Conservation (phyloP, 306 rosid species). For the Acacia melanoxylon region DNA sequence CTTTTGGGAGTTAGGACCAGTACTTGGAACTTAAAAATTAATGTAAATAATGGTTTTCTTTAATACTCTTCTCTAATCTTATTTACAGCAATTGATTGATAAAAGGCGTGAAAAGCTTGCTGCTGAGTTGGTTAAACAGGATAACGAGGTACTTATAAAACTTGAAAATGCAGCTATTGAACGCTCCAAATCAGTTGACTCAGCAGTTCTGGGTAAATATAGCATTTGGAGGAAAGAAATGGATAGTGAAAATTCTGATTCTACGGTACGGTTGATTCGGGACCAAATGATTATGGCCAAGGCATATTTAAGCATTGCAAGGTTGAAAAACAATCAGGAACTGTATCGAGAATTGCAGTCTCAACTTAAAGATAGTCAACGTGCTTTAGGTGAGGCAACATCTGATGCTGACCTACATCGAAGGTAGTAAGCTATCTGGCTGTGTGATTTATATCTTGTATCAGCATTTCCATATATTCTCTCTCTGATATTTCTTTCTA, state of each 20-base stretch:
- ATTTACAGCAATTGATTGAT: slow-evolving; percentile 81
- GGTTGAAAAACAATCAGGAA: slow-evolving; percentile 63
- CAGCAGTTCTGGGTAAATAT: slow-evolving; percentile 87
- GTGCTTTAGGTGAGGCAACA: slow-evolving; percentile 77
- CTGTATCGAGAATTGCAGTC: slow-evolving; percentile 54
- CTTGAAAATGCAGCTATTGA: slow-evolving; percentile 93
- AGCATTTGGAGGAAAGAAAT: slow-evolving; percentile 95
- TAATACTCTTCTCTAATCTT: slow-evolving; percentile 24
- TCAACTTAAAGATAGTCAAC: slow-evolving; percentile 69
- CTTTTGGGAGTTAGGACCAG: not conserved
- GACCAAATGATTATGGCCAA: slow-evolving; percentile 95
- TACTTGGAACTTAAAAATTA: not conserved
- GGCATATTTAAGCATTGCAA: slow-evolving; percentile 81
- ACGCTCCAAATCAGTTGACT: slow-evolving; percentile 80
- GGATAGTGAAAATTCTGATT: slow-evolving; percentile 71
- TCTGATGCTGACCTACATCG: slow-evolving; percentile 69
- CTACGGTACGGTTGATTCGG: slow-evolving; percentile 79
- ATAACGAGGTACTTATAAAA: slow-evolving; percentile 65
- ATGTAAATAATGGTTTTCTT: slow-evolving; percentile 16
- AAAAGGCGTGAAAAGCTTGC: slow-evolving; percentile 76
- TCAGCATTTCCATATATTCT: slow-evolving; percentile 13
- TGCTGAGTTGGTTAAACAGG: slow-evolving; percentile 68
- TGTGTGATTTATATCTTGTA: slow-evolving; percentile 14
- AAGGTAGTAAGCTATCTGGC: slow-evolving; percentile 51
- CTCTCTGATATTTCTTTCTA: slow-evolving; percentile 13